Evolutionary conservation across 1,284 basidiomycete genomes (phyloP).

Genomic region (Cystobasidium slooffiae): DNA sequence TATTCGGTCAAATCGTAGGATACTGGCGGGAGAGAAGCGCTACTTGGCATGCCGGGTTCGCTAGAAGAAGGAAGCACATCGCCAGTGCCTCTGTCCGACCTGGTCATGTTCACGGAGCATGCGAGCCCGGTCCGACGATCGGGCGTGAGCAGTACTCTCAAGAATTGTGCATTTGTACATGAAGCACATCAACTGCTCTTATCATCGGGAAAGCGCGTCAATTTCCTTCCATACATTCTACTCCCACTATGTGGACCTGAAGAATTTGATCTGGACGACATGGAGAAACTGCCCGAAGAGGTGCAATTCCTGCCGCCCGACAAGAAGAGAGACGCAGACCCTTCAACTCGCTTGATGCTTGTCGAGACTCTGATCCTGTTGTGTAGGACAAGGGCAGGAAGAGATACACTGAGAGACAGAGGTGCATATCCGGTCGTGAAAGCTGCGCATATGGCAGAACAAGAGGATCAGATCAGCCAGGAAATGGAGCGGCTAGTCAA

Average conservation of each 20-base stretch:
- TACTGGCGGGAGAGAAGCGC: slow-evolving; percentile 4
- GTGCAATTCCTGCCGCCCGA: slow-evolving; percentile 86
- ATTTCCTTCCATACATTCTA: slow-evolving; percentile 79
- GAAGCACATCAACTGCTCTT: slow-evolving; percentile 60
- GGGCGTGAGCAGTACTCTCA: slow-evolving; percentile 81
- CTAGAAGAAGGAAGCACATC: slow-evolving; percentile 52
- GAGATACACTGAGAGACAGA: slow-evolving; percentile 75
- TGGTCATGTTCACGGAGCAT: slow-evolving; percentile 86
- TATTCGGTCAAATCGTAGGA: not conserved
- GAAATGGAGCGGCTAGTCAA: slow-evolving; percentile 74
- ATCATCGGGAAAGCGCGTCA: slow-evolving; percentile 60
- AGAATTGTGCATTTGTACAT: slow-evolving; percentile 81
- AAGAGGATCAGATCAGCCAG: slow-evolving; percentile 63
- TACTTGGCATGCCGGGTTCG: slow-evolving; percentile 28
- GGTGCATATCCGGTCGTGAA: slow-evolving; percentile 89
- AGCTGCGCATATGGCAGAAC: slow-evolving; percentile 77
- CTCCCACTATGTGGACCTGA: slow-evolving; percentile 92
- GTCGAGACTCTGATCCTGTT: slow-evolving; percentile 87
- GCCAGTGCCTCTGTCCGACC: slow-evolving; percentile 71
- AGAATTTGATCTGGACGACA: slow-evolving; percentile 90
- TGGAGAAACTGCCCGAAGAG: slow-evolving; percentile 80
- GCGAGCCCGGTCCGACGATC: slow-evolving; percentile 79
- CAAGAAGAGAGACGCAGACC: slow-evolving; percentile 82
- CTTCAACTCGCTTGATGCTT: slow-evolving; percentile 77
- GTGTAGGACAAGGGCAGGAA: slow-evolving; percentile 83